Conservation (phyloP, 805 yeast species). For the Kregervanrija pseudodelftensis region DNA sequence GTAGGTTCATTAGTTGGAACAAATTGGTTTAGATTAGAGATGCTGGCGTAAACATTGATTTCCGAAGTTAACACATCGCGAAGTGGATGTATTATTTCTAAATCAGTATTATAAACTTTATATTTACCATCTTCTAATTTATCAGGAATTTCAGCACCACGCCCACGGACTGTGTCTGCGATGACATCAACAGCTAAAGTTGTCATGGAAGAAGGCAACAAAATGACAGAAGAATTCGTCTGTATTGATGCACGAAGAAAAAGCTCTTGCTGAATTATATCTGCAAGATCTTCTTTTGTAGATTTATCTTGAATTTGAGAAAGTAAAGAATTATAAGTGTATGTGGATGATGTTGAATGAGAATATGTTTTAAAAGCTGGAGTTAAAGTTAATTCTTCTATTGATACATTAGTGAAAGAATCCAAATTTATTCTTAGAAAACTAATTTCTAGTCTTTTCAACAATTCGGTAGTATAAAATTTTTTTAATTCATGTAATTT, state of each 20-base stretch:
- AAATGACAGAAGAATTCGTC: slow-evolving; percentile 43
- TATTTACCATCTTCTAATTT: slow-evolving; percentile 38
- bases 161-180: slow-evolving; percentile 75
- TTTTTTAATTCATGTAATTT: slow-evolving; percentile 4
- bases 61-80: slow-evolving; percentile 72
- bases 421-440: slow-evolving; percentile 37
- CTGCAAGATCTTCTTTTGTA: slow-evolving; percentile 55
- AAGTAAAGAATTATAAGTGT: slow-evolving; percentile 26
- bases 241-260: slow-evolving; percentile 39
- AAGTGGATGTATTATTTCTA: slow-evolving; percentile 56
- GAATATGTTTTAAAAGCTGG: slow-evolving; percentile 7
- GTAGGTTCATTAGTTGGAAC: slow-evolving; percentile 11
- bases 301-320: slow-evolving; percentile 44
- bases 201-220: slow-evolving; percentile 79
- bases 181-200: slow-evolving; percentile 74
- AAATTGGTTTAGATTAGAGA: slow-evolving; percentile 33
- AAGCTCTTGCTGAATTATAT: slow-evolving; percentile 40
- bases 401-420: slow-evolving; percentile 28
- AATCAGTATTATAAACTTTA: slow-evolving; percentile 11
- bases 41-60: slow-evolving; percentile 44
- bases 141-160: slow-evolving; percentile 63
- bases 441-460: slow-evolving; percentile 27
- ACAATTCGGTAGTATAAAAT: slow-evolving; percentile 10
- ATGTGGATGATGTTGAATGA: no score
- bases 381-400: slow-evolving; percentile 27